These are phyloP conservation scores for Anaeromyces robustus DNA, from an alignment of 192 early-diverging fungal genomes.

Conservation along the genomic window DNA sequence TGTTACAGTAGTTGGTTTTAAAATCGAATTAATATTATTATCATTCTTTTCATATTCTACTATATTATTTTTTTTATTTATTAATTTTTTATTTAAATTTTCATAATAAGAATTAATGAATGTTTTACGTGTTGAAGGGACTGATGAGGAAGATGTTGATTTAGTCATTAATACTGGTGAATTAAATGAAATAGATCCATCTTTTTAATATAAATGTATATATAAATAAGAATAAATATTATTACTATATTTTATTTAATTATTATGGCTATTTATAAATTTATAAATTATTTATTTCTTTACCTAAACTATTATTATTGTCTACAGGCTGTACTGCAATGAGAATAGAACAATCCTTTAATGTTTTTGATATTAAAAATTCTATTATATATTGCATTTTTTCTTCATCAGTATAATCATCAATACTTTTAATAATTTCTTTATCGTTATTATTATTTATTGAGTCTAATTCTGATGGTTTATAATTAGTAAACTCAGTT, in stretches of 20 bases:
- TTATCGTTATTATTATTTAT: slow-evolving; percentile 5
- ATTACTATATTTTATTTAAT: no score
- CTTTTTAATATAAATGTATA: no score
- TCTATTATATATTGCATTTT: slow-evolving; percentile 35
- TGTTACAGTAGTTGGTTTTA: no score
- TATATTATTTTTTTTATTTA: neutral
- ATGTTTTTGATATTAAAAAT: slow-evolving; percentile 50
- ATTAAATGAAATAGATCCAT: neutral
- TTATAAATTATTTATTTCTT: neutral
- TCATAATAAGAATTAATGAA: neutral
- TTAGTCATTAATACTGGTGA: neutral
- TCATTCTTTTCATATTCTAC: neutral
- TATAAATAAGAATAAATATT: no score
- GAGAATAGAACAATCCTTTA: slow-evolving; percentile 66
- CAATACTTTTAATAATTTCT: slow-evolving; percentile 2
- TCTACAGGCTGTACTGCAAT: slow-evolving; percentile 15
- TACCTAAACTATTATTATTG: neutral
- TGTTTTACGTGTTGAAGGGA: neutral
- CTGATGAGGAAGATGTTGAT: neutral
- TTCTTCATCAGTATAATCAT: slow-evolving; percentile 4
- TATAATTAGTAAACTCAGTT: neutral
- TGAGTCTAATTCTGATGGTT: slow-evolving; percentile 11
- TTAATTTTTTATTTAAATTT: neutral
- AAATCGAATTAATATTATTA: no score
- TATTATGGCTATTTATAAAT: neutral